Evolutionary conservation across 768 basidiomycete genomes (phyloP).

Genomic region (Gymnopilus junonius): DNA sequence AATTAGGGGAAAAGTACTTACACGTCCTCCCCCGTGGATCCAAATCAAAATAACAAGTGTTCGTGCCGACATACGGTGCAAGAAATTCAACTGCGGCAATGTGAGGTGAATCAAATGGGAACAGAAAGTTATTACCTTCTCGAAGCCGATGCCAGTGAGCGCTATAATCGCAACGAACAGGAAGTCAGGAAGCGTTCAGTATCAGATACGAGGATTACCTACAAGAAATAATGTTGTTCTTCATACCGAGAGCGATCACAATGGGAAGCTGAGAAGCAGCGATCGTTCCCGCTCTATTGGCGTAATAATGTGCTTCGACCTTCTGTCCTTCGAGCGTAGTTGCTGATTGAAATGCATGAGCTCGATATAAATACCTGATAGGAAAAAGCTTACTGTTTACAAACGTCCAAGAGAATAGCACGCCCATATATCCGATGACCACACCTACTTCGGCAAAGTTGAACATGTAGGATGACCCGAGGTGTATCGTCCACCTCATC

Average conservation of each 20-base stretch:
- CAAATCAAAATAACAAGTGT: constrained; percentile 49
- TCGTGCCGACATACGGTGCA: constrained; percentile 56
- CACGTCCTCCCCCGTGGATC: constrained; percentile 51
- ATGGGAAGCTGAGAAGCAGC: constrained; percentile 56
- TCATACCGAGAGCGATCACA: constrained; percentile 60
- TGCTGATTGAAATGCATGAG: constrained; percentile 22
- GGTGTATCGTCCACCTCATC: constrained; percentile 41
- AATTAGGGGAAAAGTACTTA: constrained; percentile 26
- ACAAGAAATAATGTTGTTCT: constrained; percentile 57
- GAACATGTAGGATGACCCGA: constrained; percentile 39
- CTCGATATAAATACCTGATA: background rate
- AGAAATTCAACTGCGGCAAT: constrained; percentile 38
- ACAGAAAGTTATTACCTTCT: constrained; percentile 34
- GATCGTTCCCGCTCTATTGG: constrained; percentile 46
- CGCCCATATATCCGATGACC: constrained; percentile 38
- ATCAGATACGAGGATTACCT: constrained; percentile 5
- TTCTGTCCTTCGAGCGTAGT: constrained; percentile 35
- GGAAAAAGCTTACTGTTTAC: constrained; percentile 37
- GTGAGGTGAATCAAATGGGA: background rate
- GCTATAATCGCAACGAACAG: constrained; percentile 31
- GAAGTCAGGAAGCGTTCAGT: no score
- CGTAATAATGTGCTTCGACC: constrained; percentile 42
- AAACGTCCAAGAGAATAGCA: constrained; percentile 42
- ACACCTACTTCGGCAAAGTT: constrained; percentile 46
- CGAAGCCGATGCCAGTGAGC: constrained; percentile 55